phyloP scores from a whole-genome alignment of 805 yeast genomes.

The Tetrapisispora namnaoensis region DNA sequence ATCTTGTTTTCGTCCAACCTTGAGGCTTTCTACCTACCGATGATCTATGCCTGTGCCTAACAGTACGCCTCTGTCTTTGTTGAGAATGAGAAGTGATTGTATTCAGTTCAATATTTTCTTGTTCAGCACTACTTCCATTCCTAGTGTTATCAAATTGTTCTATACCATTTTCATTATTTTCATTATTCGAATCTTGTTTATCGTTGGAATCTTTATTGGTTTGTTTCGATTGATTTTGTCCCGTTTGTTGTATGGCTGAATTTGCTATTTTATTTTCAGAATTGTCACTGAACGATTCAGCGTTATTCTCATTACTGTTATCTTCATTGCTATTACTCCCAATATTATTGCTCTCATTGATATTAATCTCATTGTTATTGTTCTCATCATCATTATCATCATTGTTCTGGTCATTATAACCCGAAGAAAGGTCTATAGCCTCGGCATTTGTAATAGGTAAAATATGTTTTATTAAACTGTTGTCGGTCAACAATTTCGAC shows the following conservation, averaged over 20 bases:
- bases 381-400: background rate
- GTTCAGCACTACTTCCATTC: background rate
- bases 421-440: background rate
- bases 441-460: slow-evolving; percentile 1
- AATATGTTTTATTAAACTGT: slow-evolving; percentile 1
- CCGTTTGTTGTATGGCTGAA: background rate
- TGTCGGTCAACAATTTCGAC: slow-evolving; percentile 10
- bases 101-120: background rate
- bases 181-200: background rate
- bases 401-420: background rate
- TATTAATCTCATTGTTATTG: background rate
- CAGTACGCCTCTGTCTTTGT: background rate
- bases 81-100: background rate
- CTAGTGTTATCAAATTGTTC: background rate
- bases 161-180: background rate
- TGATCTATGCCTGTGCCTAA: background rate
- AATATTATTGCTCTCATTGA: too few relatives aligned
- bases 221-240: background rate
- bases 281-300: background rate
- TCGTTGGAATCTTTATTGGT: background rate
- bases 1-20: background rate
- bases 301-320: background rate
- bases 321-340: too few relatives aligned
- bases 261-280: background rate
- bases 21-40: background rate